Conservation (phyloP, 192 early-diverging fungal genomes). For the Linnemannia exigua region DNA sequence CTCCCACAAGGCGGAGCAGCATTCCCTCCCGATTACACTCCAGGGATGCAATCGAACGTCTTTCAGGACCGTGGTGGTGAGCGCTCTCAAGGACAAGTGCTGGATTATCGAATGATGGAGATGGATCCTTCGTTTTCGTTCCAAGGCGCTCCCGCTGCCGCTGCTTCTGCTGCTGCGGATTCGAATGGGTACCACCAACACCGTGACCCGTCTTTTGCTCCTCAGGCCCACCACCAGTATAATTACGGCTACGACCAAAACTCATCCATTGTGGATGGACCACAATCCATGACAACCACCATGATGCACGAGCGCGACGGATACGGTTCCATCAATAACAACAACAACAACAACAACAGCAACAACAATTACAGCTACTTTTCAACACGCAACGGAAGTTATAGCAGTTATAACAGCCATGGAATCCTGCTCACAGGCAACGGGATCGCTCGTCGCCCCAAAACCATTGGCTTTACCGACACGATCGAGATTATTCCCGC, state of each 20-base stretch:
- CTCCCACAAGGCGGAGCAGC: constrained; percentile 19
- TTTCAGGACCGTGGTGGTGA: constrained; percentile 16
- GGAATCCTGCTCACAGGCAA: background rate
- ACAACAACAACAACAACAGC: background rate
- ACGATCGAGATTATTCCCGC: constrained; percentile 46
- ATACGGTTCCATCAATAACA: background rate
- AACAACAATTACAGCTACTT: background rate
- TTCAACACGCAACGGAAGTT: background rate
- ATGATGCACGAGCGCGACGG: background rate
- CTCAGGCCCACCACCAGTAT: background rate
- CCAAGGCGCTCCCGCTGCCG: background rate
- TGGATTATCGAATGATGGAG: background rate
- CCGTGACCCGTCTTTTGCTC: background rate
- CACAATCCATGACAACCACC: background rate
- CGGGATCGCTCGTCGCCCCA: background rate
- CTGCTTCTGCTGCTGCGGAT: background rate
- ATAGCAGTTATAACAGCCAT: background rate
- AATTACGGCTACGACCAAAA: background rate
- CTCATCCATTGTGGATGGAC: background rate
- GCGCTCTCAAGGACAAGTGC: constrained; percentile 11
- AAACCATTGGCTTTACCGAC: constrained; percentile 31
- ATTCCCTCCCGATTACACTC: constrained; percentile 27
- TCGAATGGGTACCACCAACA: too few relatives aligned
- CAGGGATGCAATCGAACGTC: constrained; percentile 39
- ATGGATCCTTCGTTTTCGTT: background rate